Conservation (phyloP, 768 basidiomycete genomes). For the Cystobasidiopsis lactophilus region DNA sequence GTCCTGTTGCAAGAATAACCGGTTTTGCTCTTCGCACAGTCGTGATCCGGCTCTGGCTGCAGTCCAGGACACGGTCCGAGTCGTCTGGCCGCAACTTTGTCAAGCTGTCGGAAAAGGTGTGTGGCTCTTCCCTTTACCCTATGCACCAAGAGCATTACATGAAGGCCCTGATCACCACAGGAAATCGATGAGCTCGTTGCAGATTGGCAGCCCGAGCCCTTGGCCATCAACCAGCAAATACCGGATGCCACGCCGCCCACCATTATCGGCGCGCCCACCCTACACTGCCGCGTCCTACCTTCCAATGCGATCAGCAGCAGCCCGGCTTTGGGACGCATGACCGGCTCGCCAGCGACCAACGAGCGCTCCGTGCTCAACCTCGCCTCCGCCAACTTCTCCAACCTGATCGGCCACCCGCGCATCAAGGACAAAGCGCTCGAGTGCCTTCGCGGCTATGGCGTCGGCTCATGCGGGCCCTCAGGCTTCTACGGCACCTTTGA, state of each 20-base stretch:
- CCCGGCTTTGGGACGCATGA: background rate
- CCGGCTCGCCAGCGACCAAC: constrained; percentile 15
- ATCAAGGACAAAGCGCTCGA: constrained; percentile 71
- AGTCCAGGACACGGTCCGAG: constrained; percentile 70
- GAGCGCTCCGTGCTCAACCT: constrained; percentile 66
- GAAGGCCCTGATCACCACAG: constrained; percentile 26
- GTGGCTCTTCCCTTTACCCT: constrained; percentile 13
- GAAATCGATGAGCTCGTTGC: constrained; percentile 92
- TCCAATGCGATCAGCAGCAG: constrained; percentile 3
- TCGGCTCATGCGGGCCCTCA: constrained; percentile 86
- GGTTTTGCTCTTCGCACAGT: too few relatives aligned
- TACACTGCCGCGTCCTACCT: constrained; percentile 49
- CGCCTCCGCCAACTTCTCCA: constrained; percentile 75
- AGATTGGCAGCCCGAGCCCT: constrained; percentile 76
- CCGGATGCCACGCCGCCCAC: constrained; percentile 57
- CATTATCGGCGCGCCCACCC: constrained; percentile 55
- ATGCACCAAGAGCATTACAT: background rate
- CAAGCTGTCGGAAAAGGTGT: constrained; percentile 67
- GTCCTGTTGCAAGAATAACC: too few relatives aligned
- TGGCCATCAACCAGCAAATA: constrained; percentile 36
- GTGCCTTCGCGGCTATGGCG: constrained; percentile 64
- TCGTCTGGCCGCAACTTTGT: constrained; percentile 70
- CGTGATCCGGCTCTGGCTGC: constrained; percentile 73
- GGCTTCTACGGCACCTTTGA: constrained; percentile 95
- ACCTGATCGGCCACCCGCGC: constrained; percentile 63